Percentiles rank a stretch among this genome's conserved stretches.
Evolutionary conservation across 1,284 basidiomycete species (phyloP).

Genomic region (Trametes polyzona): DNA sequence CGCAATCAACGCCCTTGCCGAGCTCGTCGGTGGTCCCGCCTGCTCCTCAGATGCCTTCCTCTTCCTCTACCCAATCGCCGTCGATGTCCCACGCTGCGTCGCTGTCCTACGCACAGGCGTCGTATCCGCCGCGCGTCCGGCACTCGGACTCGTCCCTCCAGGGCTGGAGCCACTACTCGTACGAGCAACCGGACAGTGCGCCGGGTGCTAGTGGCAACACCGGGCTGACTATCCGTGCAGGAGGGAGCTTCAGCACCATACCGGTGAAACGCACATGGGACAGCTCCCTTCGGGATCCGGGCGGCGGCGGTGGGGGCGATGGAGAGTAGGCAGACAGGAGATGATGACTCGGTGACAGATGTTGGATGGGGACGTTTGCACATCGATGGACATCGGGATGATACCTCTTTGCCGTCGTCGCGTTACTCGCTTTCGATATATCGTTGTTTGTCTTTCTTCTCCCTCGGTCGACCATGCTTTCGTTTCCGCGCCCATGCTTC

Average conservation of each 20-base stretch:
- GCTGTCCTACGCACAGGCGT: background rate
- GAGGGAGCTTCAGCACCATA: background rate
- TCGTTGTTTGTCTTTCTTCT: too few species aligned
- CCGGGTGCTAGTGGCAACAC: background rate
- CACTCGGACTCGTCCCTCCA: conserved; percentile 23
- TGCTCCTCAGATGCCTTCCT: background rate
- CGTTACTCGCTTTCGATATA: too few species aligned
- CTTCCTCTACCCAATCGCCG: background rate
- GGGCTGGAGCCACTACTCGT: conserved; percentile 21
- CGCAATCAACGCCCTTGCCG: background rate
- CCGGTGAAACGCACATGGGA: conserved; percentile 24
- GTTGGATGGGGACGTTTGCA: too few species aligned
- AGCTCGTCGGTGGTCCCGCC: background rate
- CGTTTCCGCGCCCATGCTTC: too few species aligned
- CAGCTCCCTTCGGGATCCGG: conserved; percentile 10
- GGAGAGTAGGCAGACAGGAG: background rate
- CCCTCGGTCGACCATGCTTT: too few species aligned
- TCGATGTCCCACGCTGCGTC: background rate
- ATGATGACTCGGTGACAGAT: too few species aligned
- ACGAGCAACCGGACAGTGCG: background rate
- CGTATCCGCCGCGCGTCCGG: conserved; percentile 5
- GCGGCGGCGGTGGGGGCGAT: conserved; percentile 11
- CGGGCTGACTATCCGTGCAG: background rate
- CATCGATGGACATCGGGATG: too few species aligned
- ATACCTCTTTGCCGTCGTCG: too few species aligned